Evolutionary conservation across 352 stramenopile genomes (phyloP).

Genomic region (Saprolegnia diclina): DNA sequence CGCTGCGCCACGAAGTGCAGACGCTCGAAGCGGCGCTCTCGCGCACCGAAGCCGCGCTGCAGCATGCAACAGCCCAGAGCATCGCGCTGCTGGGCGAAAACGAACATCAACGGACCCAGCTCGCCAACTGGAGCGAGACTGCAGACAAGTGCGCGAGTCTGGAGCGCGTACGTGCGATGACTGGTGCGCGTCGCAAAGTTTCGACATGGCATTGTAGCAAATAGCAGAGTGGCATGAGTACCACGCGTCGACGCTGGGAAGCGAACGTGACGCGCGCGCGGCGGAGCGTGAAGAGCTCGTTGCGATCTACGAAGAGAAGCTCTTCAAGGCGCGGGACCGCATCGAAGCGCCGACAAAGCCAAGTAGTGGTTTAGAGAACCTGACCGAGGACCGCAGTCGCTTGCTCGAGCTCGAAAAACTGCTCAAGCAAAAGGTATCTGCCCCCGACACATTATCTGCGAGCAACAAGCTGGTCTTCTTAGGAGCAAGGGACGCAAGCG

Average conservation of each 20-base stretch:
- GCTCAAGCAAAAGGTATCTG: conserved; percentile 52
- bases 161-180: conserved; percentile 25
- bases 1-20: conserved; percentile 53
- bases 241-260: not conserved
- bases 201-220: conserved; percentile 1
- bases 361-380: not conserved
- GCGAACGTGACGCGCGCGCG: conserved; percentile 38
- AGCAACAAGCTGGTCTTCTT: not conserved
- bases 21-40: conserved; percentile 44
- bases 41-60: conserved; percentile 47
- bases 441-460: not conserved
- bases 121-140: conserved; percentile 20
- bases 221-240: not conserved
- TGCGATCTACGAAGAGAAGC: not conserved
- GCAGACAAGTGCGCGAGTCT: conserved; percentile 36
- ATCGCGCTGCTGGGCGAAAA: conserved; percentile 54
- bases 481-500: conserved; percentile 64
- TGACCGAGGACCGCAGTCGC: conserved; percentile 28
- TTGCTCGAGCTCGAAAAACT: conserved; percentile 64
- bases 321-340: conserved; percentile 12
- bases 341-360: conserved; percentile 4
- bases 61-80: conserved; percentile 50
- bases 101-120: not conserved
- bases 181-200: not conserved
- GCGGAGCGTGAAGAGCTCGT: not conserved